Conservation (phyloP, 225 moss, liverwort and hornwort species). For the Polytrichum commune region DNA sequence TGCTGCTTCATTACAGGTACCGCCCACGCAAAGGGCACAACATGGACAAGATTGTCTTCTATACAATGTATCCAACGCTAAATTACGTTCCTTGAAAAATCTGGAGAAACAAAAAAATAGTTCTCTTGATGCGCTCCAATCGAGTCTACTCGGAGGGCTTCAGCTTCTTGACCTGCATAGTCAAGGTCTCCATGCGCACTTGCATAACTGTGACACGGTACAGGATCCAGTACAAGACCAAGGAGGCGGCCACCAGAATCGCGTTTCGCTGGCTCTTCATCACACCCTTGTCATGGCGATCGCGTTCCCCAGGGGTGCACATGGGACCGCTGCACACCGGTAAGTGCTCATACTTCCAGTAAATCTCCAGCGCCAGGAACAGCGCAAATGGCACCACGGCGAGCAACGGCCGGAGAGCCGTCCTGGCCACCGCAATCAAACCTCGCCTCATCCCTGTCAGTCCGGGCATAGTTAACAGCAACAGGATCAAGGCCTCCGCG, state of each 20-base stretch:
- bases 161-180: constrained; percentile 39
- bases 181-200: constrained; percentile 30
- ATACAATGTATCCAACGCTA: no score
- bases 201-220: constrained; percentile 41
- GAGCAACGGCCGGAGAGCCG: constrained; percentile 38
- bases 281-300: constrained; percentile 28
- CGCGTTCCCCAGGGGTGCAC: constrained; percentile 37
- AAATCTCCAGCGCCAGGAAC: constrained; percentile 43
- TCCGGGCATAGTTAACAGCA: constrained; percentile 40
- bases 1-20: no score
- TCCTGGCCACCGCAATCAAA: constrained; percentile 27
- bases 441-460: constrained; percentile 27
- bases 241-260: constrained; percentile 25
- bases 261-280: constrained; percentile 41
- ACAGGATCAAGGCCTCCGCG: constrained; percentile 27
- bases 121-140: no score
- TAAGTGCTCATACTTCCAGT: constrained; percentile 50
- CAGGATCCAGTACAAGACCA: constrained; percentile 44
- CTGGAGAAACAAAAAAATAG: no score
- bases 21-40: no score
- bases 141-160: constrained; percentile 25
- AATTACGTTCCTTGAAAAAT: no score
- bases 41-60: no score
- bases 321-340: constrained; percentile 34
- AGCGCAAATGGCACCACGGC: constrained; percentile 33